phyloP scores from a whole-genome alignment of 176 grass and related monocot species.

The Carex pumila region DNA sequence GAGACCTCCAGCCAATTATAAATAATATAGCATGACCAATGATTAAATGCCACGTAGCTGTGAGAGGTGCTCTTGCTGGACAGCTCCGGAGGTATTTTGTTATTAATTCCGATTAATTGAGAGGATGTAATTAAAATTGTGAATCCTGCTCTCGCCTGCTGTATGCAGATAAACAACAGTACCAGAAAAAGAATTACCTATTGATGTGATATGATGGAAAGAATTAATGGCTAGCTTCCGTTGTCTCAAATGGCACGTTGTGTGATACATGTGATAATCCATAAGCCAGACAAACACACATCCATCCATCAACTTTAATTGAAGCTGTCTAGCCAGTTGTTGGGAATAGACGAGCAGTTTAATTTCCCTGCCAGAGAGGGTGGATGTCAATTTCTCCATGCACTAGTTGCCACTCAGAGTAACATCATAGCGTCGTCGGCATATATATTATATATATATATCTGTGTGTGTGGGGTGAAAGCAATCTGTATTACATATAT shows the following conservation, averaged over 20 bases:
- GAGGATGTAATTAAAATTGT: too few relatives aligned
- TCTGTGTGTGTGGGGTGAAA: neutral
- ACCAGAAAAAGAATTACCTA: neutral
- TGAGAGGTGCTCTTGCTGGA: too few relatives aligned
- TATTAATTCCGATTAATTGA: too few relatives aligned
- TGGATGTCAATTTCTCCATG: constrained; percentile 22
- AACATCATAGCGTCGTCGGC: neutral
- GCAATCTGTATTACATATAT: neutral
- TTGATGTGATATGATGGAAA: neutral
- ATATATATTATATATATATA: neutral
- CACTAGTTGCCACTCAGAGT: constrained; percentile 1
- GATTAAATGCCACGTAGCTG: too few relatives aligned
- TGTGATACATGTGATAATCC: neutral
- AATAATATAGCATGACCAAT: too few relatives aligned
- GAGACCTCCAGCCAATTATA: too few relatives aligned
- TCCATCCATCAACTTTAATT: neutral
- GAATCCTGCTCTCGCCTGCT: too few relatives aligned
- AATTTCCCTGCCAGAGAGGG: constrained; percentile 30
- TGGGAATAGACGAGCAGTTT: neutral
- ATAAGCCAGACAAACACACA: neutral
- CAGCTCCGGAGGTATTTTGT: too few relatives aligned
- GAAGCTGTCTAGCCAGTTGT: neutral
- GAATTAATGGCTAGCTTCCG: neutral
- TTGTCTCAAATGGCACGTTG: neutral
- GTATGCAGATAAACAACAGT: too few relatives aligned